These are phyloP conservation scores for Hortiboletus flavorubellus DNA, from an alignment of 768 basidiomycete species.

Conservation along the genomic window DNA sequence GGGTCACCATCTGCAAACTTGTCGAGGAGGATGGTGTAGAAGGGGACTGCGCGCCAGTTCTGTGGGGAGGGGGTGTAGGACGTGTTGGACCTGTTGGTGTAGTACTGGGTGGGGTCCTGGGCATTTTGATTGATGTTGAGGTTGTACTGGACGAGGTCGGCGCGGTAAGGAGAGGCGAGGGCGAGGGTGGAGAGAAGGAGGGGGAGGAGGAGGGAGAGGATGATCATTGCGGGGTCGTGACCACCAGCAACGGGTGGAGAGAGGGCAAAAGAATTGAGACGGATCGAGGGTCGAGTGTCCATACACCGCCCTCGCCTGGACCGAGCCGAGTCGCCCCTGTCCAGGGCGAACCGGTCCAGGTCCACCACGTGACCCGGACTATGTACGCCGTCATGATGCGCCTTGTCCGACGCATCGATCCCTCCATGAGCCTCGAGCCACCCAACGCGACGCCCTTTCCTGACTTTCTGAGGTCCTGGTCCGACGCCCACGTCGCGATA, in stretches of 20 bases:
- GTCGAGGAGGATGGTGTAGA: slow-evolving; percentile 83
- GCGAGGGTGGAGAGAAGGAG: slow-evolving; percentile 35
- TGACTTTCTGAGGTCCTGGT: slow-evolving; percentile 70
- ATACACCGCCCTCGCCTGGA: too few species aligned
- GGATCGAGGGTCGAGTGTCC: too few species aligned
- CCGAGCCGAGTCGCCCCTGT: too few species aligned
- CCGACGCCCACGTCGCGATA: slow-evolving; percentile 62
- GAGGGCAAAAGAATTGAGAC: not conserved
- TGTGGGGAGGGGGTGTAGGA: slow-evolving; percentile 75
- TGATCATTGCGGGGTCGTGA: not conserved
- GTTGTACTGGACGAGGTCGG: slow-evolving; percentile 69
- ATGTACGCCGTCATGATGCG: too few species aligned
- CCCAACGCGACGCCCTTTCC: slow-evolving; percentile 56
- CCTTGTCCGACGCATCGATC: too few species aligned
- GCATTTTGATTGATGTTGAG: slow-evolving; percentile 77
- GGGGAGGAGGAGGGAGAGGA: slow-evolving; percentile 35
- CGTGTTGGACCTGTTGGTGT: slow-evolving; percentile 53
- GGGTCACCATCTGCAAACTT: slow-evolving; percentile 95
- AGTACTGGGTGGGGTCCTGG: slow-evolving; percentile 61
- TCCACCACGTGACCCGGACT: too few species aligned
- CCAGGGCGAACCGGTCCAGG: too few species aligned
- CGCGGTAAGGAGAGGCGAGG: slow-evolving; percentile 62
- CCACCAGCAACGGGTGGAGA: not conserved
- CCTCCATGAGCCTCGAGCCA: slow-evolving; percentile 41
- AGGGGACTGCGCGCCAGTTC: slow-evolving; percentile 83